Percentiles rank a stretch among this genome's conserved stretches.
phyloP scores from a whole-genome alignment of 164 flowering plant genomes.

The grape (Vitis vinifera) region DNA sequence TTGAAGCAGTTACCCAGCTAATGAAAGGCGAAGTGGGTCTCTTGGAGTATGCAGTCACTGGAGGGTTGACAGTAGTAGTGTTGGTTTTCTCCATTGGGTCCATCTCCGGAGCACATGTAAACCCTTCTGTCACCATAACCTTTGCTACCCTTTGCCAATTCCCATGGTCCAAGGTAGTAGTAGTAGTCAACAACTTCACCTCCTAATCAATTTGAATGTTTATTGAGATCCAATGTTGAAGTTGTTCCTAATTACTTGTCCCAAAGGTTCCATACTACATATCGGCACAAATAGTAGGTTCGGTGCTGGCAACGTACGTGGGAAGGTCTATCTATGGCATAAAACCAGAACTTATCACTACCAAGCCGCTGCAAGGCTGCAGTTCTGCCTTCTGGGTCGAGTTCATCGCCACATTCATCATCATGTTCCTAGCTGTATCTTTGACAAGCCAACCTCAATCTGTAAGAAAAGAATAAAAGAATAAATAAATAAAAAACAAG shows the following conservation, averaged over 20 bases:
- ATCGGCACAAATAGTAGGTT: slow-evolving; percentile 62
- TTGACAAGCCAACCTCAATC: slow-evolving; percentile 33
- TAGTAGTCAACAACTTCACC: background rate
- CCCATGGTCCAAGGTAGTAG: slow-evolving; percentile 67
- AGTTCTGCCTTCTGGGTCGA: slow-evolving; percentile 71
- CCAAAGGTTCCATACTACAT: slow-evolving; percentile 69
- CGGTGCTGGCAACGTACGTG: slow-evolving; percentile 49
- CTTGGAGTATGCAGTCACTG: slow-evolving; percentile 66
- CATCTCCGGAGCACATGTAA: slow-evolving; percentile 87
- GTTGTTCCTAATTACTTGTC: background rate
- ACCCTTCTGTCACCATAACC: slow-evolving; percentile 77
- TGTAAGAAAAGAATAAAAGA: slow-evolving; percentile 31
- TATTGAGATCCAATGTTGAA: background rate
- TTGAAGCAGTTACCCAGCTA: slow-evolving; percentile 46
- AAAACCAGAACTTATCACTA: slow-evolving; percentile 46
- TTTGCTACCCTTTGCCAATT: slow-evolving; percentile 61
- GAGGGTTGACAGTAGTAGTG: slow-evolving; percentile 53
- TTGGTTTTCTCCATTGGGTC: slow-evolving; percentile 57
- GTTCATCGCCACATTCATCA: slow-evolving; percentile 62
- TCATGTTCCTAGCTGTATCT: slow-evolving; percentile 61
- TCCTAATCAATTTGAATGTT: background rate
- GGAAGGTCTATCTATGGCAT: slow-evolving; percentile 52
- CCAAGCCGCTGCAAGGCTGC: slow-evolving; percentile 52
- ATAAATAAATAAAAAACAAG: too few relatives aligned
- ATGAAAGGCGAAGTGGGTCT: slow-evolving; percentile 50